These are phyloP conservation scores for Metarhizium humberi DNA, from an alignment of 2,329 filamentous ascomycete species.

Conservation along the genomic window DNA sequence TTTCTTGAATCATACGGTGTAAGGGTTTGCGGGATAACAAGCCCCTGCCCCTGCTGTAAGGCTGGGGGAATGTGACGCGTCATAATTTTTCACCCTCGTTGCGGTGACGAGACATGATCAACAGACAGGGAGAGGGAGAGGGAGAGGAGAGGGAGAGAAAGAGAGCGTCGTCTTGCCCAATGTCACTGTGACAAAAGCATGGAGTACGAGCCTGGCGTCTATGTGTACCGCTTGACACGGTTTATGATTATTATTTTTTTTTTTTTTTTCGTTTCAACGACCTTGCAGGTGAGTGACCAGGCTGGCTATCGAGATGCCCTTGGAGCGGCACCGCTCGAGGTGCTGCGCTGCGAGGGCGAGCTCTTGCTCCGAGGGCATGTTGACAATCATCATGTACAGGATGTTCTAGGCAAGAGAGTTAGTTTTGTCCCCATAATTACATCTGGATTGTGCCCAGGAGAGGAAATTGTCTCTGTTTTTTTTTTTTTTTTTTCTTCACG, in stretches of 20 bases:
- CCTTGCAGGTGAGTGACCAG: not conserved
- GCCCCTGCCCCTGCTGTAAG: not conserved
- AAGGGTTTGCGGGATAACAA: not conserved
- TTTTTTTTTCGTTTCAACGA: not conserved
- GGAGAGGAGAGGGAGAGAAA: not conserved
- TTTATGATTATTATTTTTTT: no score
- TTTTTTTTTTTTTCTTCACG: not conserved
- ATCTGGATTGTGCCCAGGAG: not conserved
- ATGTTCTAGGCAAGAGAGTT: constrained; percentile 6
- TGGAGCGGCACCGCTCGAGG: not conserved
- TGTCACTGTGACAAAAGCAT: not conserved
- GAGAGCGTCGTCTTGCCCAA: not conserved
- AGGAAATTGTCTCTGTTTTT: not conserved
- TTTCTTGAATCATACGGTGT: not conserved
- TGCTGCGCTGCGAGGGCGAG: constrained; percentile 2
- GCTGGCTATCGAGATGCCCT: not conserved
- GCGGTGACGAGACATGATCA: not conserved
- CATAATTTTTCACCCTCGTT: not conserved
- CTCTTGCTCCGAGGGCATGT: constrained; percentile 10
- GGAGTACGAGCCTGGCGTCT: no score
- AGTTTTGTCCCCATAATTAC: no score
- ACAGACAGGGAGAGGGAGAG: not conserved
- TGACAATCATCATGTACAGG: constrained; percentile 10
- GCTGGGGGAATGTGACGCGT: not conserved
- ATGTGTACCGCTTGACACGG: no score